These are phyloP conservation scores for Camelina neglecta DNA, from an alignment of 345 rosid genomes.

Conservation along the genomic window DNA sequence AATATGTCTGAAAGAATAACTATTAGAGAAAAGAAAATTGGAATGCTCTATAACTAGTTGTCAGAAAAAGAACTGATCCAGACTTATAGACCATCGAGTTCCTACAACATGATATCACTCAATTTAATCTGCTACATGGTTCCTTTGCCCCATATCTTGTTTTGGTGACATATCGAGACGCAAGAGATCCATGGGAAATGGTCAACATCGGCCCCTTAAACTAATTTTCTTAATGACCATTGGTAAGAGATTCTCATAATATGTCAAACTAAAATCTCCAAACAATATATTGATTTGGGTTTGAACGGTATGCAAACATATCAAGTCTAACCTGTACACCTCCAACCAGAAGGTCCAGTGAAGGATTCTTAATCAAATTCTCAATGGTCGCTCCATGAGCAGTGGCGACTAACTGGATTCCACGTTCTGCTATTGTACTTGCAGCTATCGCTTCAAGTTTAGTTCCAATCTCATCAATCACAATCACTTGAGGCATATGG, in stretches of 20 bases:
- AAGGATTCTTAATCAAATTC: constrained; percentile 90
- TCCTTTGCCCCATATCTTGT: background rate
- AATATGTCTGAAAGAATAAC: constrained; percentile 19
- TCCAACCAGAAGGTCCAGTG: constrained; percentile 88
- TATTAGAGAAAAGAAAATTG: background rate
- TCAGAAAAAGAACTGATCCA: background rate
- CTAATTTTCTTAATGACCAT: constrained; percentile 19
- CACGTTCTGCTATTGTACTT: constrained; percentile 94
- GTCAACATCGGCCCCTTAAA: background rate
- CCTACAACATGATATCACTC: constrained; percentile 8
- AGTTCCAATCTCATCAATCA: constrained; percentile 95
- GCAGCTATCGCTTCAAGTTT: constrained; percentile 96
- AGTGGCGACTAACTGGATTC: constrained; percentile 92
- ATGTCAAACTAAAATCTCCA: constrained; percentile 9
- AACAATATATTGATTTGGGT: background rate
- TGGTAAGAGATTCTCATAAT: constrained; percentile 15
- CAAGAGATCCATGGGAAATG: constrained; percentile 19
- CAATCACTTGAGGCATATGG: constrained; percentile 96
- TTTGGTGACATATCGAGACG: background rate
- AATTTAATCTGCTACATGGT: background rate
- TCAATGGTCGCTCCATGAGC: constrained; percentile 89
- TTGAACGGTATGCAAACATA: constrained; percentile 4
- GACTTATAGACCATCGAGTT: background rate
- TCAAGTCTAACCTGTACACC: constrained; percentile 73
- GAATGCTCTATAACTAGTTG: background rate